Conservation (phyloP, 139 green algal species). For the Chlorella vulgaris region DNA sequence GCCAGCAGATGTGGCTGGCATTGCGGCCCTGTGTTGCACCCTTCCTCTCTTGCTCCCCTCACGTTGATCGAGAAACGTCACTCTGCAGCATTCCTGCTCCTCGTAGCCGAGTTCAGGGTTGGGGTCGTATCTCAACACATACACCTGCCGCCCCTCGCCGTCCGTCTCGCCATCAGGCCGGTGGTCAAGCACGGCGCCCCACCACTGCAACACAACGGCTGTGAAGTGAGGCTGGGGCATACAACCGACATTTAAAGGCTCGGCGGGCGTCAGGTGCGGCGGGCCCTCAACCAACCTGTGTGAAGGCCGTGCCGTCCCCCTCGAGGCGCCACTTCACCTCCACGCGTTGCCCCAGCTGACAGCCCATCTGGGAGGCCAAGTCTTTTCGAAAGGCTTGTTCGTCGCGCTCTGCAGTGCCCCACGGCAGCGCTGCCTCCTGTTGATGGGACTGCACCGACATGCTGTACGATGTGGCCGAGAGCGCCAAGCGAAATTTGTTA, state of each 20-base stretch:
- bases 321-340: neutral
- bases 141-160: slow-evolving; percentile 16
- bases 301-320: too few relatives aligned
- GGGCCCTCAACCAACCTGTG: too few relatives aligned
- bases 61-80: slow-evolving; percentile 26
- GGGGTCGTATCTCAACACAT: neutral
- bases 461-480: too few relatives aligned
- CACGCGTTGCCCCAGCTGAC: neutral
- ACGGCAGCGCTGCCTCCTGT: slow-evolving; percentile 2
- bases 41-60: neutral
- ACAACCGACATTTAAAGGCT: neutral
- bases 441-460: neutral
- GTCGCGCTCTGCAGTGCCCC: neutral
- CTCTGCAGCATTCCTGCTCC: neutral
- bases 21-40: neutral
- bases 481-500: too few relatives aligned
- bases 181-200: neutral
- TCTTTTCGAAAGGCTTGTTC: too few relatives aligned
- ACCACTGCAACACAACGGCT: slow-evolving; percentile 22
- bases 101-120: too few relatives aligned
- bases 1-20: too few relatives aligned
- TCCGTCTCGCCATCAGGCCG: neutral
- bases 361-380: neutral
- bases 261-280: too few relatives aligned
- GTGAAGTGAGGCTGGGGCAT: neutral